Evolutionary conservation across 2,329 filamentous ascomycete species (phyloP), one percentile per base, ranked within the genome.

Genomic region (Sporothrix sp.): DNA sequence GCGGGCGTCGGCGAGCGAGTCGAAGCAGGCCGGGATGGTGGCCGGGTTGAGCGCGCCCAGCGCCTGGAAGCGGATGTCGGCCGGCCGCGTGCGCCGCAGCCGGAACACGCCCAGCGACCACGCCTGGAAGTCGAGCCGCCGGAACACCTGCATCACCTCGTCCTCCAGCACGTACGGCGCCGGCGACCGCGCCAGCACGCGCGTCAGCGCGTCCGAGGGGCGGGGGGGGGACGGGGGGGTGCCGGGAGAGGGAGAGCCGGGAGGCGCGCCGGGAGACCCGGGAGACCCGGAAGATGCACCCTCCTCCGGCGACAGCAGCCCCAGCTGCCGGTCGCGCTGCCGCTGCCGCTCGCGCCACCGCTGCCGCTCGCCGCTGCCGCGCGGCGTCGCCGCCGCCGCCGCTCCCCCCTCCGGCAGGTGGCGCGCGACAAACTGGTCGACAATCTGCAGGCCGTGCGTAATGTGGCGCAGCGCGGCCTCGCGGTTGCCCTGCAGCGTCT

Each of bases 401-500:
- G 14, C 39, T n/a, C n/a, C 20, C 3, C 43, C 28, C 40, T 25
- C 38, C 45, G 48, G 38, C 39, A 46, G 38, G 20, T 39, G 52
- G 16, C 40, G 37, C 7, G 38, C 49, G 7, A 62, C 50, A 18
- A 68, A 61, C 48, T 66, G 65, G 35, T 64, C 61, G 16, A 68
- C 57, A 54, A 71, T 64, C 51, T 58, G 60, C 50, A 66, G 62
- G 1, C 68, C 68, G 48, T 63, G 65, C 42, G 58, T 60, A 42
- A 68, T 59, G 53, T 70, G 68, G 7, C 60, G 56, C 13, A 67
- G 58, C 0, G 66, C 66, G 1, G 62, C 62, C 18, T 58, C 57
- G 9, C 57, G 56, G 52, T 69, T 67, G 20, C 63, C 65, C 52
- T 70, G 66, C 35, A 68, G 50, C 2, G 61, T 59, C 49, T 68